Evolutionary conservation across 192 early-diverging fungal genomes (phyloP).

Genomic region (Phlyctochytrium arcticum): DNA sequence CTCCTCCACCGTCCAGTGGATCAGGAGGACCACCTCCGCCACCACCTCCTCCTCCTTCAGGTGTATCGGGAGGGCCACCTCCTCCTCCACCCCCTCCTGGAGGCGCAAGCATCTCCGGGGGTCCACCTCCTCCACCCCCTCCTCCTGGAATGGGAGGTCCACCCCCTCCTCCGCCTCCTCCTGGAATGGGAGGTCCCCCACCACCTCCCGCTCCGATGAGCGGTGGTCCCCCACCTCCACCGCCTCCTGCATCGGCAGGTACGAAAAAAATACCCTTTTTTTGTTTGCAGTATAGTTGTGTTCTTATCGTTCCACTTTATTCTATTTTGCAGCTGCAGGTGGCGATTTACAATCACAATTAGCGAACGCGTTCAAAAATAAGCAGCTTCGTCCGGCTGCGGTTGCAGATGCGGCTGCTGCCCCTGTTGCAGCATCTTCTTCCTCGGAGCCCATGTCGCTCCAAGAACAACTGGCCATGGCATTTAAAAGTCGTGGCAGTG

Average conservation of each 20-base stretch:
- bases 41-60: not conserved
- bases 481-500: constrained; percentile 5
- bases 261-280: too few relatives aligned
- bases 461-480: constrained; percentile 9
- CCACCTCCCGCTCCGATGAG: constrained; percentile 1
- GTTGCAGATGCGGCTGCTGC: not conserved
- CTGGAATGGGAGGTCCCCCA: not conserved
- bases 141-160: constrained; percentile 7
- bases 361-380: not conserved
- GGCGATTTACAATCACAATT: constrained; percentile 14
- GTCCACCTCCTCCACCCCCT: constrained; percentile 1
- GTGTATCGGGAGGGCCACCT: constrained; percentile 3
- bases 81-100: constrained; percentile 25
- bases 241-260: constrained; percentile 5
- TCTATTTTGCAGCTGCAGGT: not conserved
- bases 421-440: too few relatives aligned
- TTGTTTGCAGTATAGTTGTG: too few relatives aligned
- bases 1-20: constrained; percentile 11
- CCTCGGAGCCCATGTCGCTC: not conserved
- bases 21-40: not conserved
- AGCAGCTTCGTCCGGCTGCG: not conserved
- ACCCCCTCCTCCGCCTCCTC: constrained; percentile 16
- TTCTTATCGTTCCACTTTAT: not conserved
- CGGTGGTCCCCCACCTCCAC: constrained; percentile 27
- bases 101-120: not conserved